Evolutionary conservation across 2,329 filamentous ascomycete genomes (phyloP).

Genomic region (Akanthomyces muscarius): DNA sequence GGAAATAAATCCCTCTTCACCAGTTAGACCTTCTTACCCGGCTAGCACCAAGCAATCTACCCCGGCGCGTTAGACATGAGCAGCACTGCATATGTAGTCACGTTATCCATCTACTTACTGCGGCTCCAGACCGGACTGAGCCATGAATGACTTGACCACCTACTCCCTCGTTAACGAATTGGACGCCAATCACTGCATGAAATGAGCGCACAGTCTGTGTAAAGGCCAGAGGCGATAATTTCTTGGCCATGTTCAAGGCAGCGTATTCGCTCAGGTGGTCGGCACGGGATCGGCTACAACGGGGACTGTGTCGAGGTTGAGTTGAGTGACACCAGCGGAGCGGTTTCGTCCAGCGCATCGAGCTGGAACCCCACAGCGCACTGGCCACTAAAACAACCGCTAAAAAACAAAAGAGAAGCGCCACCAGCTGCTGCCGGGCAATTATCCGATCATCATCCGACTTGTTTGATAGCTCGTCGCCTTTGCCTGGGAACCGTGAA

Average conservation of each 20-base stretch:
- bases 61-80: not conserved
- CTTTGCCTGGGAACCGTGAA: slow-evolving; percentile 4
- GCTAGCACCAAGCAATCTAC: slow-evolving; percentile 20
- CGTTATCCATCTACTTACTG: slow-evolving; percentile 50
- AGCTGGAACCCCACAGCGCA: not conserved
- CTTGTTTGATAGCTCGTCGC: not conserved
- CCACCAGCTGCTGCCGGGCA: not conserved
- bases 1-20: too few relatives aligned
- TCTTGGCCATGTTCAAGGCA: slow-evolving; percentile 31
- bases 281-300: not conserved
- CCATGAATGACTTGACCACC: slow-evolving; percentile 83
- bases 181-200: not conserved
- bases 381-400: slow-evolving; percentile 8
- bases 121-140: slow-evolving; percentile 82
- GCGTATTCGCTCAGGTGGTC: not conserved
- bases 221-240: slow-evolving; percentile 32
- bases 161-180: slow-evolving; percentile 33
- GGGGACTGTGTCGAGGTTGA: not conserved
- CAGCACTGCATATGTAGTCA: slow-evolving; percentile 12
- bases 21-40: slow-evolving; percentile 6
- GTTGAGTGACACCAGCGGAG: not conserved
- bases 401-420: not conserved
- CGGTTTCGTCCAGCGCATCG: not conserved
- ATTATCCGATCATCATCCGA: slow-evolving; percentile 19
- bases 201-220: slow-evolving; percentile 29